These are phyloP conservation scores for Cadophora malorum DNA, from an alignment of 2,329 filamentous ascomycete species.

Conservation along the genomic window DNA sequence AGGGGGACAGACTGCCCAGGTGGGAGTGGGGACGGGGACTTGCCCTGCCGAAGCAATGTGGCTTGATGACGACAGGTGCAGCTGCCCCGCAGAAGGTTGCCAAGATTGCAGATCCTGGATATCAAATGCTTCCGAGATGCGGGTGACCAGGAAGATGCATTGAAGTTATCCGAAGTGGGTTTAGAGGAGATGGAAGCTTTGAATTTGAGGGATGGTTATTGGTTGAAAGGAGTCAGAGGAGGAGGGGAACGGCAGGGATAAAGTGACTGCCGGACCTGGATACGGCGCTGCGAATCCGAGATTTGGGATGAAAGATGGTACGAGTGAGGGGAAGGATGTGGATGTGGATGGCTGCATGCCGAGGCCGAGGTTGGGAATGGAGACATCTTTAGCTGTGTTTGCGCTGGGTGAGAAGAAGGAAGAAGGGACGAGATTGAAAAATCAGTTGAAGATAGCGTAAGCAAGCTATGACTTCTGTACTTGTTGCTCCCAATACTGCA, in stretches of 20 bases:
- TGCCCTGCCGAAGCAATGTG: background rate
- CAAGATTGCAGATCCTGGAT: background rate
- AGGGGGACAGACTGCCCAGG: background rate
- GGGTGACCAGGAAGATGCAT: constrained; percentile 4
- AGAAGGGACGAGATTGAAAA: background rate
- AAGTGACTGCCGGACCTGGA: background rate
- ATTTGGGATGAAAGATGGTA: background rate
- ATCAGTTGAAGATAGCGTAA: background rate
- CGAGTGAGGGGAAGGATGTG: background rate
- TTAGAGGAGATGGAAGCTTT: constrained; percentile 18
- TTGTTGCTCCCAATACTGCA: too few relatives aligned
- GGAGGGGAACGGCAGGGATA: background rate
- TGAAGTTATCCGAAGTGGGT: background rate
- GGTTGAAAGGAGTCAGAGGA: background rate
- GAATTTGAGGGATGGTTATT: constrained; percentile 5
- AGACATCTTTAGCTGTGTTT: background rate
- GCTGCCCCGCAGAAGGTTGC: background rate
- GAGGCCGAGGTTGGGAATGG: background rate
- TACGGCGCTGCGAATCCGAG: background rate
- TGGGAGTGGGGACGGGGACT: too few relatives aligned
- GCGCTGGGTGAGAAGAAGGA: background rate
- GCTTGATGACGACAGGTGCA: constrained; percentile 2
- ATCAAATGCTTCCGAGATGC: background rate
- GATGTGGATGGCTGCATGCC: background rate
- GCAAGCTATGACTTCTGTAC: background rate